Conservation (phyloP, 1,284 basidiomycete species). For the Somion occarium region DNA sequence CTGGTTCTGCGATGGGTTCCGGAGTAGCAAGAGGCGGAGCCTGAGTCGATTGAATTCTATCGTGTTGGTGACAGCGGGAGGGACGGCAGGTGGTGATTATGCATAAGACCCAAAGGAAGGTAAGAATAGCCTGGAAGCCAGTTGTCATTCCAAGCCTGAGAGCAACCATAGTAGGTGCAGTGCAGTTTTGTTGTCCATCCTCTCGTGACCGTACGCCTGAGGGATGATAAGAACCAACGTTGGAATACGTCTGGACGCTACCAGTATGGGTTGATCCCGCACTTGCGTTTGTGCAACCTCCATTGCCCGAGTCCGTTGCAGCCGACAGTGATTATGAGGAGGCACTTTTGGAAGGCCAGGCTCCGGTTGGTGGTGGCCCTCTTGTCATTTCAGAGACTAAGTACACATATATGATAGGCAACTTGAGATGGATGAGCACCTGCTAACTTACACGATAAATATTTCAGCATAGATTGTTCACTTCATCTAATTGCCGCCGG, state of each 20-base stretch:
- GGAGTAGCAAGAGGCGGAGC: conserved; percentile 1
- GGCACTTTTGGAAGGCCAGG: not conserved
- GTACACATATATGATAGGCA: not conserved
- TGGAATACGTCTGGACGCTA: not conserved
- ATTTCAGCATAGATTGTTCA: not conserved
- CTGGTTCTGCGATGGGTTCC: conserved; percentile 16
- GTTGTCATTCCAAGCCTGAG: conserved; percentile 21
- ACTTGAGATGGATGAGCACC: not conserved
- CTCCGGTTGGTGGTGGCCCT: not conserved
- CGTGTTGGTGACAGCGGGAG: conserved; percentile 2
- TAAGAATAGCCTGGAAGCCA: conserved; percentile 19
- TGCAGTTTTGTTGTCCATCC: conserved; percentile 6
- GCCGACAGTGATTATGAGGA: not conserved
- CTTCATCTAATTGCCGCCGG: not conserved
- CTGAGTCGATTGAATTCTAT: not conserved
- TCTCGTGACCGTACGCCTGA: not conserved
- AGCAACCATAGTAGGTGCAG: conserved; percentile 25
- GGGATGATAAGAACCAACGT: not conserved
- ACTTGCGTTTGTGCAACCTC: not conserved
- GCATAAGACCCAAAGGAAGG: conserved; percentile 6
- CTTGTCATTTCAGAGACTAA: not conserved
- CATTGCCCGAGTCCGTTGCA: not conserved
- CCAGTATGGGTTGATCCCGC: not conserved
- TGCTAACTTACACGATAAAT: not conserved
- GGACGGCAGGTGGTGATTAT: not conserved